Conservation (phyloP, 1,139 yeast genomes). For the Hemisphaericaspora xylofermentans region DNA sequence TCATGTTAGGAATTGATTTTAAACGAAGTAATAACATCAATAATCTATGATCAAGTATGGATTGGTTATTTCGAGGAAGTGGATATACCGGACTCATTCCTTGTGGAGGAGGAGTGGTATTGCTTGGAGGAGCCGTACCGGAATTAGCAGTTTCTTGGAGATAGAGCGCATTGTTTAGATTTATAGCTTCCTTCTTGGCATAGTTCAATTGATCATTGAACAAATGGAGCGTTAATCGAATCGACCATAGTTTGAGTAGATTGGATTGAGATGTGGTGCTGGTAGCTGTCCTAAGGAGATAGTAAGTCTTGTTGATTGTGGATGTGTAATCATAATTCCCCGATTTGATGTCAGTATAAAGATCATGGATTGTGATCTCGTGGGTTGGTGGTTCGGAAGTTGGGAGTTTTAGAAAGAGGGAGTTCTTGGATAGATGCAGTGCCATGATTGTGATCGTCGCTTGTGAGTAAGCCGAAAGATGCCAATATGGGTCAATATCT, state of each 20-base stretch:
- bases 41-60: slow-evolving; percentile 23
- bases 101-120: slow-evolving; percentile 10
- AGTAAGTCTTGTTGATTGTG: slow-evolving; percentile 13
- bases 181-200: slow-evolving; percentile 42
- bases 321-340: slow-evolving; percentile 5
- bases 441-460: background rate
- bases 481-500: too few species aligned
- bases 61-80: slow-evolving; percentile 32
- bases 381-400: slow-evolving; percentile 6
- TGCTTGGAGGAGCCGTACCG: slow-evolving; percentile 4
- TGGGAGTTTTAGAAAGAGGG: slow-evolving; percentile 19
- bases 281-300: slow-evolving; percentile 15
- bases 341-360: slow-evolving; percentile 4
- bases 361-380: slow-evolving; percentile 4
- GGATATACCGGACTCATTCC: slow-evolving; percentile 28
- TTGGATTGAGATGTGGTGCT: slow-evolving; percentile 7
- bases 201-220: slow-evolving; percentile 29
- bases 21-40: slow-evolving; percentile 32
- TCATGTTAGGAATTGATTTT: slow-evolving; percentile 38
- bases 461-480: background rate
- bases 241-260: slow-evolving; percentile 35
- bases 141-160: slow-evolving; percentile 26
- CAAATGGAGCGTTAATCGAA: slow-evolving; percentile 32
- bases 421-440: slow-evolving; percentile 14
- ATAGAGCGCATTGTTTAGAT: slow-evolving; percentile 38